phyloP scores from a whole-genome alignment of 441 rosid species.

The Pelargonium australe region DNA sequence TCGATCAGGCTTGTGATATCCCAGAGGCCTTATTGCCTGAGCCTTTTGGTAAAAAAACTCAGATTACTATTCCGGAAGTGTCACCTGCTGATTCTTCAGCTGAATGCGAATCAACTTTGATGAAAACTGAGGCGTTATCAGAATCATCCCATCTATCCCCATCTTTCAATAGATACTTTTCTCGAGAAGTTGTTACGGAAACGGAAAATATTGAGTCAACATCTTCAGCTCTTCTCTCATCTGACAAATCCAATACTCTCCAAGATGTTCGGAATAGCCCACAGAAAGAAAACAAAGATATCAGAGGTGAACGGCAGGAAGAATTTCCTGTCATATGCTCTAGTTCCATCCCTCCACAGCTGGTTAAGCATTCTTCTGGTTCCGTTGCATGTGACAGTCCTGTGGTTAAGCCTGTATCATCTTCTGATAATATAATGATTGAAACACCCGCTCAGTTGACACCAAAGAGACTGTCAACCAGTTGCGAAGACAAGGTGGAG shows the following conservation, averaged over 20 bases:
- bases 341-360: slow-evolving; percentile 11
- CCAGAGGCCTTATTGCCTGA: slow-evolving; percentile 24
- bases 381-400: slow-evolving; percentile 30
- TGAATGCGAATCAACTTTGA: slow-evolving; percentile 16
- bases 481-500: slow-evolving; percentile 24
- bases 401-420: slow-evolving; percentile 19
- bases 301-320: slow-evolving; percentile 18
- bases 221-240: slow-evolving; percentile 17
- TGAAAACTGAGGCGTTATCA: slow-evolving; percentile 15
- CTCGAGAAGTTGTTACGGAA: slow-evolving; percentile 20
- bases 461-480: slow-evolving; percentile 32
- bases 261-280: slow-evolving; percentile 10
- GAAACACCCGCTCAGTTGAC: slow-evolving; percentile 46
- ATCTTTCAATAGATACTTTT: slow-evolving; percentile 31
- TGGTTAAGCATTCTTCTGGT: slow-evolving; percentile 9
- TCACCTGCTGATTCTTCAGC: slow-evolving; percentile 6
- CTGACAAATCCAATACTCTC: slow-evolving; percentile 6
- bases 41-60: slow-evolving; percentile 16
- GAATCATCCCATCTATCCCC: slow-evolving; percentile 24
- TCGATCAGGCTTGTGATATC: slow-evolving; percentile 31
- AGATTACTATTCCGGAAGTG: slow-evolving; percentile 13
- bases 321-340: slow-evolving; percentile 17
- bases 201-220: slow-evolving; percentile 16
- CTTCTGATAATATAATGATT: slow-evolving; percentile 22
- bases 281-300: slow-evolving; percentile 16